phyloP scores from a whole-genome alignment of 257 asterid species.

The Scutellaria barbata region DNA sequence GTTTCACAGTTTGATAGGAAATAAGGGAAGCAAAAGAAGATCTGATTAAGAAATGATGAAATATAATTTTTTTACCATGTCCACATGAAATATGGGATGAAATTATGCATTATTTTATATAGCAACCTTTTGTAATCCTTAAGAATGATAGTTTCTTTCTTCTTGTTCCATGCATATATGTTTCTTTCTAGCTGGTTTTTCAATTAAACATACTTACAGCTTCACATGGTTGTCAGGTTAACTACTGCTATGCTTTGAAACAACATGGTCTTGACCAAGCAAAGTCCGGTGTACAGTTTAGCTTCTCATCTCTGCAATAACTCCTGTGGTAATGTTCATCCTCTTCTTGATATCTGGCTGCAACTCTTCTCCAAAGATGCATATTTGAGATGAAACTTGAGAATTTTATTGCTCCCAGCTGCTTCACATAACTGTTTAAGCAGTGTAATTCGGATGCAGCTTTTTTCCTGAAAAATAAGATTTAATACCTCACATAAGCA shows the following conservation, averaged over 20 bases:
- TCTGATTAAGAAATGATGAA: too few relatives aligned
- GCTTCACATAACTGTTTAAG: too few relatives aligned
- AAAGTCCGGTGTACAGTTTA: slow-evolving; percentile 79
- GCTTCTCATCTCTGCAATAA: slow-evolving; percentile 75
- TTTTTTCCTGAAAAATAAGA: slow-evolving; percentile 30
- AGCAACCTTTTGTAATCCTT: not conserved
- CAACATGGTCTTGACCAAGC: slow-evolving; percentile 69
- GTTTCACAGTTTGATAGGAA: not conserved
- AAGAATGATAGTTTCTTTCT: not conserved
- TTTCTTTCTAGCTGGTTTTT: not conserved
- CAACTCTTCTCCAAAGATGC: slow-evolving; percentile 12
- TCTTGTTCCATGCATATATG: not conserved
- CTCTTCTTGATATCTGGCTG: not conserved
- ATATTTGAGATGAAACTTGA: slow-evolving; percentile 25
- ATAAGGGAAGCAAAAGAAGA: not conserved
- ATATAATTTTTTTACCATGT: too few relatives aligned
- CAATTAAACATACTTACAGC: slow-evolving; percentile 29
- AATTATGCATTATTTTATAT: not conserved
- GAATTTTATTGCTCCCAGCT: not conserved
- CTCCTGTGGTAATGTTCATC: slow-evolving; percentile 27
- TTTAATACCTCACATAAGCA: slow-evolving; percentile 18
- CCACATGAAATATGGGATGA: too few relatives aligned
- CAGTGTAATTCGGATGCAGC: not conserved
- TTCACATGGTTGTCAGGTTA: slow-evolving; percentile 58
- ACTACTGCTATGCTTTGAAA: slow-evolving; percentile 75